A percentile compares a stretch with the other conserved stretches of the same genome.
These are phyloP conservation scores for Cryptococcus wingfieldii DNA, from an alignment of 1,284 basidiomycete species.

Conservation along the genomic window DNA sequence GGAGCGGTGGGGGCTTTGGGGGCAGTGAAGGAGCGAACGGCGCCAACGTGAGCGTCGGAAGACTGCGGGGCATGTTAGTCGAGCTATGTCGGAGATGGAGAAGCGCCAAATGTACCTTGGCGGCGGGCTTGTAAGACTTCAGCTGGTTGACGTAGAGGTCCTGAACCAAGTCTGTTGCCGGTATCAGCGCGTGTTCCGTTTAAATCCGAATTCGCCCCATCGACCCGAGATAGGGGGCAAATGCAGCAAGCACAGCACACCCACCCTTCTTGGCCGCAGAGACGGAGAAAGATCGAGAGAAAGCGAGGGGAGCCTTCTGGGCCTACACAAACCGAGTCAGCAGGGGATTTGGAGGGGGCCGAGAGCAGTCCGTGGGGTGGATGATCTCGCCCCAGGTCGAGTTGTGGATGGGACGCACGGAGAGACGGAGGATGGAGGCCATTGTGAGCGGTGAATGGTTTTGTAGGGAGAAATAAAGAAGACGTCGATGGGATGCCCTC, in stretches of 20 bases:
- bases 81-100: background rate
- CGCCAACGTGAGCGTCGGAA: slow-evolving; percentile 76
- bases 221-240: background rate
- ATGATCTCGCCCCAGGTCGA: too few species aligned
- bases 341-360: background rate
- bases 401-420: slow-evolving; percentile 21
- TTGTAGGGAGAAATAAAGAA: slow-evolving; percentile 21
- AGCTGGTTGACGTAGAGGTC: slow-evolving; percentile 87
- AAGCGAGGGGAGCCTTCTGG: slow-evolving; percentile 24
- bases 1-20: slow-evolving; percentile 68
- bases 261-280: slow-evolving; percentile 67
- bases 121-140: slow-evolving; percentile 73
- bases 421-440: slow-evolving; percentile 43
- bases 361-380: too few species aligned
- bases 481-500: too few species aligned
- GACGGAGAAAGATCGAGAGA: slow-evolving; percentile 57
- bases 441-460: slow-evolving; percentile 26
- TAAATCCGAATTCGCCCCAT: background rate
- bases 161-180: slow-evolving; percentile 73
- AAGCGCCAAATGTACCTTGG: slow-evolving; percentile 31
- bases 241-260: slow-evolving; percentile 22
- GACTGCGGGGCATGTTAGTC: slow-evolving; percentile 46
- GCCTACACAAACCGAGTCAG: slow-evolving; percentile 4
- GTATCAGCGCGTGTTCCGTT: slow-evolving; percentile 53
- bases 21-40: slow-evolving; percentile 66